Base-by-base conservation (phyloP, 2,329 filamentous ascomycete species). In the Chrysosporium queenslandicum region DNA sequence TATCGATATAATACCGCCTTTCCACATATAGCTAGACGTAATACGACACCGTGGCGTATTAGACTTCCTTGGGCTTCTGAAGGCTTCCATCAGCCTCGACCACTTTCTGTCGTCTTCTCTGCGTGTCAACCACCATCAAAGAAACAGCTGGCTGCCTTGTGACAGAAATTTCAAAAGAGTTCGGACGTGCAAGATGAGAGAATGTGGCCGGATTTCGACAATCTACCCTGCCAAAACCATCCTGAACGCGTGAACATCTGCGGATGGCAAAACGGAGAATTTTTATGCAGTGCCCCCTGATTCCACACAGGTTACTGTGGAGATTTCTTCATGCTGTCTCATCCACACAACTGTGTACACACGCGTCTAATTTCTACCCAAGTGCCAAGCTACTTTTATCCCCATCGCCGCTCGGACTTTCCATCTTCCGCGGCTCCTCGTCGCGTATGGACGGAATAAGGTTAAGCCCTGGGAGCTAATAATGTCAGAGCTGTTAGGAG, bases 1-100 rank as follows among this genome's bases (percentile, higher is more conserved):
- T 52, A 46, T 30, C 1, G 42, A 50, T 53, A 55, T 54, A 53
- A 37, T 57, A 53, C 54, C 55, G 47, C 55, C 55, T 56, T 57
- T 57, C 55, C 55, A 54, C 39, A 57, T 53, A 25, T 40, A 52
- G 56, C 45, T 51, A 53, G 46, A n/a, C 23, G 27, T n/a, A 2
- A 18, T 36, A 16, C 51, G 30, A 52, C 16, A 48, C 34, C 46
- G 46, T 40, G 56, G 54, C 46, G 55, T 50, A 43, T 50, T 52
- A 41, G 20, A 8, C 23, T 50, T 51, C 42, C 16, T 11, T 51
- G 18, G 29, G 55, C 48, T 58, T 58, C 56, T 53, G 53, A 46
- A 50, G 43, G 50, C 45, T 58, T 58, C 56, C 48, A 57, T 52
- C 47, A 34, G 41, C 39, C 48, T 57, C 55, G 46, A 41, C 9